phyloP scores from a whole-genome alignment of 441 rosid genomes.

The Populus hybrid region DNA sequence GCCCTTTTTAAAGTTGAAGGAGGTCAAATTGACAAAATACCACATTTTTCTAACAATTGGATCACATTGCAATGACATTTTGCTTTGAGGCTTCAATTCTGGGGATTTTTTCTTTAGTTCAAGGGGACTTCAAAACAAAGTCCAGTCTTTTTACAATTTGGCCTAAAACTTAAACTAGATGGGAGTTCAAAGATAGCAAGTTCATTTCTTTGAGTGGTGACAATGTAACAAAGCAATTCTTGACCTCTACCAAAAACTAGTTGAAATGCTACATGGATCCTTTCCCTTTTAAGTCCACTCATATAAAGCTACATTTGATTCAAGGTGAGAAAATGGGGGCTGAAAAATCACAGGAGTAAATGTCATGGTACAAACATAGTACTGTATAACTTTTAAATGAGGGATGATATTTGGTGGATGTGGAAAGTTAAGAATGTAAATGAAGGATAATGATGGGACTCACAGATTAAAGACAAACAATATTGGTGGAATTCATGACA shows the following conservation, averaged over 20 bases:
- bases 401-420: neutral
- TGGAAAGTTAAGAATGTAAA: neutral
- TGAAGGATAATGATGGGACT: neutral
- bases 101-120: too few species aligned
- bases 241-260: too few species aligned
- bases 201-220: slow-evolving; percentile 5
- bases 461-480: neutral
- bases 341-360: neutral
- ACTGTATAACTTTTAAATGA: too few species aligned
- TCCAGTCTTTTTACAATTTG: too few species aligned
- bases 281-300: neutral
- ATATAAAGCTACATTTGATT: neutral
- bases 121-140: too few species aligned
- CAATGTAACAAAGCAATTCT: neutral
- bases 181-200: neutral
- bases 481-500: neutral
- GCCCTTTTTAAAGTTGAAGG: too few species aligned
- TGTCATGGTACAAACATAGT: neutral
- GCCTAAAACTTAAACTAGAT: neutral
- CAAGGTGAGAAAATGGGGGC: neutral
- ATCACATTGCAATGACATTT: too few species aligned
- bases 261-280: too few species aligned
- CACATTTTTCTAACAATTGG: too few species aligned
- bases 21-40: too few species aligned
- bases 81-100: too few species aligned